Conservation (phyloP, 2,329 filamentous ascomycete genomes). For the Fusarium concolor region DNA sequence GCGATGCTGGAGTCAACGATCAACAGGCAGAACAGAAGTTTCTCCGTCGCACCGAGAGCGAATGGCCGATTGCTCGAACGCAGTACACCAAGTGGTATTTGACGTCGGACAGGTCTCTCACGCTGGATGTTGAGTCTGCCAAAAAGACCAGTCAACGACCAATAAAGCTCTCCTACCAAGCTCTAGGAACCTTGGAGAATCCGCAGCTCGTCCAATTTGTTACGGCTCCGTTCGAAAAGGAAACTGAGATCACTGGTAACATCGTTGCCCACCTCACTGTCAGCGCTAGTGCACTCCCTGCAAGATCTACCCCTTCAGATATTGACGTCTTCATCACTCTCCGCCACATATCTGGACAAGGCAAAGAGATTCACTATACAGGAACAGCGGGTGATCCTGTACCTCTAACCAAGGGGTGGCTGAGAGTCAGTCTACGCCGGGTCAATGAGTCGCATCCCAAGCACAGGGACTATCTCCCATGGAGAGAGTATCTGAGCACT, state of each 20-base stretch:
- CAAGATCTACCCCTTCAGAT: too few species aligned
- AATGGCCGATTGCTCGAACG: slow-evolving; percentile 76
- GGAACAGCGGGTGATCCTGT: slow-evolving; percentile 73
- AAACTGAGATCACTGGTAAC: slow-evolving; percentile 78
- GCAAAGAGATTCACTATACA: slow-evolving; percentile 72
- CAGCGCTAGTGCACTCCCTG: too few species aligned
- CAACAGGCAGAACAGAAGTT: slow-evolving; percentile 70
- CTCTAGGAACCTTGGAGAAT: slow-evolving; percentile 67
- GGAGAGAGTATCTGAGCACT: slow-evolving; percentile 67
- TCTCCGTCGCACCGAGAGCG: too few species aligned
- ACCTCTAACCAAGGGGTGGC: slow-evolving; percentile 73
- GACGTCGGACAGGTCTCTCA: too few species aligned
- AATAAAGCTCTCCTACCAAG: too few species aligned
- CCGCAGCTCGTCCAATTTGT: slow-evolving; percentile 68
- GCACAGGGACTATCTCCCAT: slow-evolving; percentile 63
- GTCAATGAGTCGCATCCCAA: slow-evolving; percentile 62
- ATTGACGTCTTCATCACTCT: slow-evolving; percentile 74
- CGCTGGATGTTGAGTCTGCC: too few species aligned
- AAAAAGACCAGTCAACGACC: too few species aligned
- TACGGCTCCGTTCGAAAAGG: slow-evolving; percentile 65
- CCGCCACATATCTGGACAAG: slow-evolving; percentile 66
- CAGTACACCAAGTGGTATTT: slow-evolving; percentile 72
- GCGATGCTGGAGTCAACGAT: slow-evolving; percentile 75
- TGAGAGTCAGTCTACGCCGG: slow-evolving; percentile 66
- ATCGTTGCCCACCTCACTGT: slow-evolving; percentile 73